Evolutionary conservation across 768 basidiomycete species (phyloP).

Genomic region (Suillus decipiens): DNA sequence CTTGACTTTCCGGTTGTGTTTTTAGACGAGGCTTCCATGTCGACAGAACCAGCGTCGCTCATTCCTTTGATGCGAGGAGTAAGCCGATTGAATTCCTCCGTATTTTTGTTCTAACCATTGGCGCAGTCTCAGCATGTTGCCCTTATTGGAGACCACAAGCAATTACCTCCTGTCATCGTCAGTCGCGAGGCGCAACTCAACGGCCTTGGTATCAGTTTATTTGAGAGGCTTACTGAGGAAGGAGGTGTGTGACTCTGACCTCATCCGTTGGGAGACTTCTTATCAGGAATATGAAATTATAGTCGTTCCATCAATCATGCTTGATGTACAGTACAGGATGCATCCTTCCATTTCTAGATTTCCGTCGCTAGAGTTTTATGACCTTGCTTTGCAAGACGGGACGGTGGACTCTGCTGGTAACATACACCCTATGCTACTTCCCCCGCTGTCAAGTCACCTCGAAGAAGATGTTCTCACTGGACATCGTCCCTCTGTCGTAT

Average conservation of each 20-base stretch:
- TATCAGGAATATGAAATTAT: slow-evolving; percentile 14
- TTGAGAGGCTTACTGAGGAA: slow-evolving; percentile 87
- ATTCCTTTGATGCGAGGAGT: slow-evolving; percentile 95
- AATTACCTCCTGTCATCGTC: slow-evolving; percentile 85
- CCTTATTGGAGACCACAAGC: slow-evolving; percentile 97
- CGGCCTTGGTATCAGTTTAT: slow-evolving; percentile 80
- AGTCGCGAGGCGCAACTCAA: slow-evolving; percentile 72
- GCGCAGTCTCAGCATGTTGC: slow-evolving; percentile 76
- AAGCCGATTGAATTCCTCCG: slow-evolving; percentile 37
- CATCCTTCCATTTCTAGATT: slow-evolving; percentile 88
- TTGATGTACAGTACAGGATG: slow-evolving; percentile 96
- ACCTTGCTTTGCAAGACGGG: slow-evolving; percentile 67
- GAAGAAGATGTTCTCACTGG: slow-evolving; percentile 38
- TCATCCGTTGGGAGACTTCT: slow-evolving; percentile 6
- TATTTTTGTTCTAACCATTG: slow-evolving; percentile 13
- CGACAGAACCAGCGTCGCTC: slow-evolving; percentile 88
- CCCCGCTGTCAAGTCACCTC: slow-evolving; percentile 63
- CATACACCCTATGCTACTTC: slow-evolving; percentile 51
- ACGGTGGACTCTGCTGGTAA: slow-evolving; percentile 57
- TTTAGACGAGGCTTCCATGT: slow-evolving; percentile 95
- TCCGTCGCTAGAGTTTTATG: slow-evolving; percentile 84
- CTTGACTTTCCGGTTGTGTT: slow-evolving; percentile 93
- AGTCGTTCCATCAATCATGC: slow-evolving; percentile 90
- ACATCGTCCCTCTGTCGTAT: slow-evolving; percentile 64
- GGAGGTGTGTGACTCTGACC: slow-evolving; percentile 52